Conservation (phyloP, 208 protist species). For the Giardia muris region DNA sequence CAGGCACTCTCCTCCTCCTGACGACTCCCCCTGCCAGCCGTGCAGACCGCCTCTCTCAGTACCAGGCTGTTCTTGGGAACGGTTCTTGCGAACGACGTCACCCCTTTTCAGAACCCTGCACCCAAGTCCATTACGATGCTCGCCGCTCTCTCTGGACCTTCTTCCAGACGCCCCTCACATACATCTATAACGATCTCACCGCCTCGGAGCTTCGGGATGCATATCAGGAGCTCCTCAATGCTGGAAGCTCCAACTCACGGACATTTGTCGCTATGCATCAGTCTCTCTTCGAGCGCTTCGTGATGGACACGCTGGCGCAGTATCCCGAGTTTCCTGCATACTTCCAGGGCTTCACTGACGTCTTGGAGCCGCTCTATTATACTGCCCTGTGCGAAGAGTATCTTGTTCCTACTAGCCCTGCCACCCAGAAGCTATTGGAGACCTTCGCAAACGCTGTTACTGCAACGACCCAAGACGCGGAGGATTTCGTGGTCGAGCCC, state of each 20-base stretch:
- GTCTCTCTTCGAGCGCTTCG: neutral
- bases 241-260: neutral
- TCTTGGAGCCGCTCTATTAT: neutral
- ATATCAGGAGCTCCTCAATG: neutral
- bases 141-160: neutral
- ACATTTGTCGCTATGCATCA: neutral
- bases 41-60: neutral
- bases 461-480: neutral
- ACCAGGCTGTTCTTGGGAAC: neutral
- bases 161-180: neutral
- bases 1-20: no score
- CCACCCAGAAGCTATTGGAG: neutral
- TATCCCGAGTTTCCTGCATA: neutral
- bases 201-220: neutral
- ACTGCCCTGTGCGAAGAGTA: neutral
- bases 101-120: neutral
- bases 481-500: no score
- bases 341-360: neutral
- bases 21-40: neutral
- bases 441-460: neutral
- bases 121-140: neutral
- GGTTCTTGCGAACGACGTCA: neutral
- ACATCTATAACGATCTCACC: constrained; percentile 1
- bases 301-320: neutral
- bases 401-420: neutral